These are phyloP conservation scores for Viola pubescens DNA, from an alignment of 441 rosid species.

Conservation along the genomic window DNA sequence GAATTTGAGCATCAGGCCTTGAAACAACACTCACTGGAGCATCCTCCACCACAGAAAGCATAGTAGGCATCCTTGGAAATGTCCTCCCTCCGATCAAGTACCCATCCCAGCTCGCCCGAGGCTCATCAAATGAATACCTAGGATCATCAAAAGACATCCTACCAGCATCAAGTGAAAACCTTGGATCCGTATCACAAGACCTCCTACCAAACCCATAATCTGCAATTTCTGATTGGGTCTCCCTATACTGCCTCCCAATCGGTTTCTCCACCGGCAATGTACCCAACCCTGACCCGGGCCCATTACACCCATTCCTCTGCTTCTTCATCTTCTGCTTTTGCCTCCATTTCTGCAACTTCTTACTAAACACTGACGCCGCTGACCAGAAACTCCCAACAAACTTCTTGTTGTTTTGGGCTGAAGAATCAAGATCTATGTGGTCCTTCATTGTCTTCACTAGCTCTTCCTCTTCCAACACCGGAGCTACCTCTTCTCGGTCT, in stretches of 20 bases:
- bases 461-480: conserved; percentile 32
- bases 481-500: conserved; percentile 13
- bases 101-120: conserved; percentile 96
- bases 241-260: conserved; percentile 78
- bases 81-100: conserved; percentile 60
- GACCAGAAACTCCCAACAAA: conserved; percentile 92
- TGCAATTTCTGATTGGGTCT: conserved; percentile 97
- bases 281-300: conserved; percentile 51
- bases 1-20: conserved; percentile 82
- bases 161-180: conserved; percentile 88
- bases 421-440: conserved; percentile 84
- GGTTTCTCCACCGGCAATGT: conserved; percentile 95
- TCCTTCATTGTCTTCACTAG: conserved; percentile 73
- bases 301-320: conserved; percentile 42
- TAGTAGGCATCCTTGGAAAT: conserved; percentile 67
- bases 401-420: conserved; percentile 65
- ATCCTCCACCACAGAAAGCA: conserved; percentile 89
- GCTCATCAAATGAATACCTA: conserved; percentile 87
- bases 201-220: conserved; percentile 96
- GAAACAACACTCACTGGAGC: conserved; percentile 54
- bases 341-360: conserved; percentile 94
- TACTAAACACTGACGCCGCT: conserved; percentile 93
- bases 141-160: conserved; percentile 87
- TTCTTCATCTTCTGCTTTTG: conserved; percentile 92
- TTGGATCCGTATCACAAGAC: conserved; percentile 96